Conservation (phyloP, 2,329 filamentous ascomycete species). For the Knufia petricola region DNA sequence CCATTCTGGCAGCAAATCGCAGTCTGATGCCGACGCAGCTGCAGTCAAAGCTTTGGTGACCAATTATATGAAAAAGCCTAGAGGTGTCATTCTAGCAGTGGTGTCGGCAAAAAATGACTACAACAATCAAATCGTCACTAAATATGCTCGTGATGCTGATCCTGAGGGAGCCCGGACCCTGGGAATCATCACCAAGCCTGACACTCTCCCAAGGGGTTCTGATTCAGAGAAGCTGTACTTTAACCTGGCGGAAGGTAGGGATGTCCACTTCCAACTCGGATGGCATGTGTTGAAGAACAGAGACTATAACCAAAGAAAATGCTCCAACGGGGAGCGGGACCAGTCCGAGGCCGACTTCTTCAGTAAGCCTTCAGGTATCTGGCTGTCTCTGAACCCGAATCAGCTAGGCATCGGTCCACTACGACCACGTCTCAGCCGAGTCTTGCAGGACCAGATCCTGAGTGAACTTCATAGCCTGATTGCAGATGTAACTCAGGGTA, state of each 20-base stretch:
- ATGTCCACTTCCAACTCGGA: conserved; percentile 30
- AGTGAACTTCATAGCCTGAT: conserved; percentile 30
- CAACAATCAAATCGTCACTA: conserved; percentile 34
- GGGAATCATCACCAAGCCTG: conserved; percentile 42
- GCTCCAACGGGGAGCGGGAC: conserved; percentile 24
- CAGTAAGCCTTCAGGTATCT: conserved; percentile 18
- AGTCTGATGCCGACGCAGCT: conserved; percentile 37
- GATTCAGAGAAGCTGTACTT: conserved; percentile 30
- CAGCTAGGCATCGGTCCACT: conserved; percentile 27
- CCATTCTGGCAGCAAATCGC: conserved; percentile 20
- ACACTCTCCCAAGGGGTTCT: conserved; percentile 30
- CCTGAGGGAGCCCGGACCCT: conserved; percentile 31
- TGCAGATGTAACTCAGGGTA: conserved; percentile 27
- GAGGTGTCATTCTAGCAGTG: conserved; percentile 41
- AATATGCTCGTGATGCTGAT: conserved; percentile 29
- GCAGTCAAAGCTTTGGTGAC: conserved; percentile 41
- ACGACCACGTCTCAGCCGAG: conserved; percentile 26
- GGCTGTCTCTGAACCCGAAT: conserved; percentile 24
- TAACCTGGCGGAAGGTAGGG: conserved; percentile 33
- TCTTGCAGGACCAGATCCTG: conserved; percentile 29
- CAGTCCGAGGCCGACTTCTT: conserved; percentile 29
- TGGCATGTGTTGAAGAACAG: conserved; percentile 43
- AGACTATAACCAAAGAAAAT: conserved; percentile 28
- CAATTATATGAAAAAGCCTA: conserved; percentile 33
- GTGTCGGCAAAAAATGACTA: conserved; percentile 36